These are phyloP conservation scores for Bifiguratus adelaidae DNA, from an alignment of 192 early-diverging fungal species.

Conservation along the genomic window DNA sequence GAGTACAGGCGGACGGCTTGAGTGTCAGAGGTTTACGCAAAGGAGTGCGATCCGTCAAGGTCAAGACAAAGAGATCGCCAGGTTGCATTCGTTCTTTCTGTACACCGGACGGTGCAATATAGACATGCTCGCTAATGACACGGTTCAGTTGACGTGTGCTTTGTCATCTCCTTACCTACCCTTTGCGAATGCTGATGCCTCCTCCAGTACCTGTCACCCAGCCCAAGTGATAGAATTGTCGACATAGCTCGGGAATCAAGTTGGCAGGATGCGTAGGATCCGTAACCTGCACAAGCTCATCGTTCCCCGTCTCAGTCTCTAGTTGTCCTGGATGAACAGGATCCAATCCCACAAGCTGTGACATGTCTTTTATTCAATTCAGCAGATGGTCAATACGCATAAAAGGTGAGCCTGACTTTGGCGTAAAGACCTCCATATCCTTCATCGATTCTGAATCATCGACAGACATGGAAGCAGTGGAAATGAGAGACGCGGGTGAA, in stretches of 20 bases:
- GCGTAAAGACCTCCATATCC: no score
- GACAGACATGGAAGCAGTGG: no score
- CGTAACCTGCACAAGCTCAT: constrained; percentile 37
- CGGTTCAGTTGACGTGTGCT: neutral
- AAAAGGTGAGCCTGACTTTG: no score
- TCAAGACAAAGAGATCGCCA: constrained; percentile 77
- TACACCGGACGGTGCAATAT: constrained; percentile 86
- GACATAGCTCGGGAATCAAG: constrained; percentile 89
- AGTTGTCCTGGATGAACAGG: no score
- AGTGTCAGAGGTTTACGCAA: constrained; percentile 60
- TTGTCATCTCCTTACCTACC: no score
- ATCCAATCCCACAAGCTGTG: no score
- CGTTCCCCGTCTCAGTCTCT: no score
- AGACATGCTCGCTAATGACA: constrained; percentile 46
- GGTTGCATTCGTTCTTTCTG: constrained; percentile 92
- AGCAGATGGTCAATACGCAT: no score
- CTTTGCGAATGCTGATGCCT: constrained; percentile 71
- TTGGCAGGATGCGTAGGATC: constrained; percentile 65
- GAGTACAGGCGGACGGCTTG: constrained; percentile 90
- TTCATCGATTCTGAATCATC: no score
- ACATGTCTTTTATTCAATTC: no score
- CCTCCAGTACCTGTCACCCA: constrained; percentile 97
- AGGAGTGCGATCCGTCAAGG: constrained; percentile 36
- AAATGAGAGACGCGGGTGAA: no score
- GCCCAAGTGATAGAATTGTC: constrained; percentile 78